These are phyloP conservation scores for Pythium oligandrum DNA, from an alignment of 352 stramenopile species.

Conservation along the genomic window DNA sequence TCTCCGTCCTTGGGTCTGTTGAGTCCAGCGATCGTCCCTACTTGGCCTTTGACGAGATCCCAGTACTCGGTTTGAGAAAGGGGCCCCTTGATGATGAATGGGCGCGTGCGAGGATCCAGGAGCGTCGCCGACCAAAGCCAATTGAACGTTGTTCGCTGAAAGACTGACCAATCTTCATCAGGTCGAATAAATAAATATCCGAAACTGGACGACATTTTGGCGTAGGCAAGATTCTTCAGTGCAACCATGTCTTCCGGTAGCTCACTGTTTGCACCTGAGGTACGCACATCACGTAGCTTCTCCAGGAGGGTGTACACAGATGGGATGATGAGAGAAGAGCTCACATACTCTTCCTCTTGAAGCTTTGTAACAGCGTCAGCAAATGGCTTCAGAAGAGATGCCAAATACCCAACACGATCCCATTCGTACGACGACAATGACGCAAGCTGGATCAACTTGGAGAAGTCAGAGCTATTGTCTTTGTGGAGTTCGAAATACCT, in stretches of 20 bases:
- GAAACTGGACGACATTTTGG: slow-evolving; percentile 49
- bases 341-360: slow-evolving; percentile 48
- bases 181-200: slow-evolving; percentile 53
- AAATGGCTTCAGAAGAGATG: slow-evolving; percentile 63
- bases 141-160: slow-evolving; percentile 58
- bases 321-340: slow-evolving; percentile 65
- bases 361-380: slow-evolving; percentile 55
- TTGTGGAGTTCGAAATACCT: slow-evolving; percentile 67
- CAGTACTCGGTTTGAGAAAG: slow-evolving; percentile 53
- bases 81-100: slow-evolving; percentile 73
- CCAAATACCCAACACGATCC: slow-evolving; percentile 54
- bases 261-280: slow-evolving; percentile 5
- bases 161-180: slow-evolving; percentile 28
- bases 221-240: slow-evolving; percentile 43
- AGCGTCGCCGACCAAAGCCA: slow-evolving; percentile 64
- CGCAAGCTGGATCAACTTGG: slow-evolving; percentile 63
- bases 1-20: slow-evolving; percentile 52
- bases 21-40: slow-evolving; percentile 39
- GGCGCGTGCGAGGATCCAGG: slow-evolving; percentile 63
- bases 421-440: slow-evolving; percentile 68
- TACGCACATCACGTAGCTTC: slow-evolving; percentile 33
- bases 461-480: slow-evolving; percentile 48
- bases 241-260: slow-evolving; percentile 67
- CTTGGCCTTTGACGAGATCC: slow-evolving; percentile 64
- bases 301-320: slow-evolving; percentile 66